A percentile compares a stretch with the other conserved stretches of the same genome.
These are phyloP conservation scores for Botrytis squamosa DNA, from an alignment of 2,329 filamentous ascomycete species.

Conservation along the genomic window DNA sequence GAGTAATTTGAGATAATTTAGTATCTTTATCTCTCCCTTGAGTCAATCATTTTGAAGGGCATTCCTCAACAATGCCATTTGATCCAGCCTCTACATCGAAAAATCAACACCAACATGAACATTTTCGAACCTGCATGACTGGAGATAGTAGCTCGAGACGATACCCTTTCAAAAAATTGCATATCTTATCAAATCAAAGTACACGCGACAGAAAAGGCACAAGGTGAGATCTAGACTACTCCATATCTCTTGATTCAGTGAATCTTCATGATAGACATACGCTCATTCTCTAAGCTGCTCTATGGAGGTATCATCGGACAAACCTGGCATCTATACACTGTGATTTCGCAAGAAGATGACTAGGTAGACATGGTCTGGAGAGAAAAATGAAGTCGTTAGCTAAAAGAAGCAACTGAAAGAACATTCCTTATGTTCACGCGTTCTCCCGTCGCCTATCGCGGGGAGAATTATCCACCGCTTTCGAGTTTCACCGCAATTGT, in stretches of 20 bases:
- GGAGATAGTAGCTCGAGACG: background rate
- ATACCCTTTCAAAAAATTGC: background rate
- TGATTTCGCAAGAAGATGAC: background rate
- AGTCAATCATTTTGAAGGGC: background rate
- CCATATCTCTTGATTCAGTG: background rate
- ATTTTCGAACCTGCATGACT: background rate
- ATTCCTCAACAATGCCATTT: background rate
- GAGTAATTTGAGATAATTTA: background rate
- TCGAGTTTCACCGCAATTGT: too few relatives aligned
- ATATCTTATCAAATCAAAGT: background rate
- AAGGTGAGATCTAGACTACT: too few relatives aligned
- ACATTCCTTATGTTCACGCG: background rate
- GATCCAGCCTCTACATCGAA: background rate
- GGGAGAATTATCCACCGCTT: too few relatives aligned
- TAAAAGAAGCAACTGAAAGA: too few relatives aligned
- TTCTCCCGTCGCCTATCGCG: background rate
- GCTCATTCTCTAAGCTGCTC: background rate
- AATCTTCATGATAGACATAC: background rate
- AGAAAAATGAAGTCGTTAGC: background rate
- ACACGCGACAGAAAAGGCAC: background rate
- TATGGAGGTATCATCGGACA: background rate
- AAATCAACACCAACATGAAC: background rate
- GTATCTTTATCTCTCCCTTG: background rate
- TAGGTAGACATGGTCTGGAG: background rate
- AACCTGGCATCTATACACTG: background rate